Base-by-base conservation (phyloP, 169 alveolate genomes). In the Eimeria necatrix region DNA sequence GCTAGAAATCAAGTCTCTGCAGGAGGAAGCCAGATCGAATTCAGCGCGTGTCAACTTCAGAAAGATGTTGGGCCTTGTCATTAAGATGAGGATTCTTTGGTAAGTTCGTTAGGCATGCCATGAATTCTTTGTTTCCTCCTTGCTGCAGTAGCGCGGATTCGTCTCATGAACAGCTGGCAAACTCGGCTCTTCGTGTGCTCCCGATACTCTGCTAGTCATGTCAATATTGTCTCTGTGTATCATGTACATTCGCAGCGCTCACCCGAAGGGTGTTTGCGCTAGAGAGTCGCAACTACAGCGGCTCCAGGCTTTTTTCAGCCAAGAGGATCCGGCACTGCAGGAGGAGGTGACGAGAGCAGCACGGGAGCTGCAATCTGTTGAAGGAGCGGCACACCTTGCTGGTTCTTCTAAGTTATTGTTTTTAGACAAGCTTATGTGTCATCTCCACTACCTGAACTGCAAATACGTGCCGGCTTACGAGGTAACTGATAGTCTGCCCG, bases 21-120 rank as follows among this genome's bases (percentile, higher is more conserved):
- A 93, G 56, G 94, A 93, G 48, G 94, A 68, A 48, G 91, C 98
- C 97, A n/a, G 74, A 18, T 71, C 96, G 97, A 64, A 97, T 96
- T 74, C 86, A 4, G 56, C 70, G 22, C 9, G 70, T 24, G 86
- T 84, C 91, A 74, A 84, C 49, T 91, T 74, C 83, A 97, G 98
- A 92, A 97, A 97, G 95, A 93, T 98, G 94, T 93, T 98, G 73
- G 98, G 99, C 5, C 91, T 97, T 73, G 99, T 98, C 91, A 97
- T 98, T 85, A 98, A 98, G 95, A 98, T 98, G 98, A 96, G 99
- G 26, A 97, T 98, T 61, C 95, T 97, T 60, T 98, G 99, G 93
- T 98, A 98, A 9, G 85, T 10, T 18, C 8, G 0, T 70, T n/a
- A 24, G 74, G 96, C 94, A 20, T 95, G 95, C 49, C 90, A 73